Evolutionary conservation across 768 basidiomycete genomes (phyloP).

Genomic region (Auricularia heimuer): DNA sequence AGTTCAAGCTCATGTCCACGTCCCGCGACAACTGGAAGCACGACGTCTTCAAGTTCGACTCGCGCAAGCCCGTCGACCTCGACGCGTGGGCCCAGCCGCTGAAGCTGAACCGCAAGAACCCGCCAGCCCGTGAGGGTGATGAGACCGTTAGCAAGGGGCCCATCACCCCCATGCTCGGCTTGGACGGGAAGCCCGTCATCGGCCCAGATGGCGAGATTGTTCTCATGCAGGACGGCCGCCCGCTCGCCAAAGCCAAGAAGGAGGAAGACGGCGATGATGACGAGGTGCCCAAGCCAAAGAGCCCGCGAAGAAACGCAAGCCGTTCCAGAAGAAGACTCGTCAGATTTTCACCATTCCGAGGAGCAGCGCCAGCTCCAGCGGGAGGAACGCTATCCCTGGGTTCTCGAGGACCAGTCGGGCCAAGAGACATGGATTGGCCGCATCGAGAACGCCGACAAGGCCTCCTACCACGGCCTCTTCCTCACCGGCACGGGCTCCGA

Average conservation of each 20-base stretch:
- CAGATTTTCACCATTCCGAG: conserved; percentile 75
- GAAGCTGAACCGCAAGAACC: conserved; percentile 81
- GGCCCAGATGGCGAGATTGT: conserved; percentile 67
- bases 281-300: conserved; percentile 32
- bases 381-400: conserved; percentile 89
- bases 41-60: conserved; percentile 88
- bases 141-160: conserved; percentile 9
- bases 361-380: conserved; percentile 65
- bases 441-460: conserved; percentile 66
- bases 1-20: conserved; percentile 72
- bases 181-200: conserved; percentile 77
- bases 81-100: conserved; percentile 62
- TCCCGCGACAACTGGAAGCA: conserved; percentile 82
- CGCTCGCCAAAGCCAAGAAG: conserved; percentile 26
- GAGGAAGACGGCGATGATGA: conserved; percentile 11
- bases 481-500: conserved; percentile 55
- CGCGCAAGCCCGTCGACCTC: conserved; percentile 61
- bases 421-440: conserved; percentile 73
- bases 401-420: conserved; percentile 70
- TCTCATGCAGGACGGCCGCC: conserved; percentile 64
- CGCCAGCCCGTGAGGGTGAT: conserved; percentile 36
- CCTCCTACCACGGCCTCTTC: conserved; percentile 69
- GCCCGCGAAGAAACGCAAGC: conserved; percentile 38
- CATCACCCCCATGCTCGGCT: conserved; percentile 66
- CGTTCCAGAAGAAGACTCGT: conserved; percentile 72